Percentiles rank a stretch among this genome's conserved stretches.
phyloP scores from a whole-genome alignment of 805 yeast species.

The Wickerhamiella alocasiicola region DNA sequence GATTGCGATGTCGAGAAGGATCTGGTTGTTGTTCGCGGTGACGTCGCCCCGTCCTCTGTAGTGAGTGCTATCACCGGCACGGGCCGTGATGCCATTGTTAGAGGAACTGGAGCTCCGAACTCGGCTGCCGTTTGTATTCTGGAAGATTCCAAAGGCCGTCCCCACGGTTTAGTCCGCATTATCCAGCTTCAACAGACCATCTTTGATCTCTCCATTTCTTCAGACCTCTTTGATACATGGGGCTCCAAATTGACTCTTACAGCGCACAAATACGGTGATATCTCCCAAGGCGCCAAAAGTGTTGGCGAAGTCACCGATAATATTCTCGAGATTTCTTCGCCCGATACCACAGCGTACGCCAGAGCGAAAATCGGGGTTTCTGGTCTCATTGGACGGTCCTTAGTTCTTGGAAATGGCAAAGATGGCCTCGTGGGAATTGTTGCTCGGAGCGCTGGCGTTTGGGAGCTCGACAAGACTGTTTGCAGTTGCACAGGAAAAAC shows the following conservation, averaged over 20 bases:
- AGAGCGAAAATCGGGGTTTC: conserved; percentile 3
- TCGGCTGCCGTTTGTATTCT: conserved; percentile 85
- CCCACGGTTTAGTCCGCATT: conserved; percentile 77
- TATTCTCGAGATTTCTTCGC: conserved; percentile 21
- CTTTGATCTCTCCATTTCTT: conserved; percentile 63
- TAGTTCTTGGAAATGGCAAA: conserved; percentile 14
- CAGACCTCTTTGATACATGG: background rate
- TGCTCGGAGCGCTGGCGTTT: conserved; percentile 92
- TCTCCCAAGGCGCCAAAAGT: conserved; percentile 38
- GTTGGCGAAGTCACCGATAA: conserved; percentile 27
- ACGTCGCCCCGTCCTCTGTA: conserved; percentile 62
- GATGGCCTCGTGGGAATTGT: conserved; percentile 61
- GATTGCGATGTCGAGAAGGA: conserved; percentile 48
- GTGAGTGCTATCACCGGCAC: conserved; percentile 54
- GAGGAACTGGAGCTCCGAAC: conserved; percentile 82
- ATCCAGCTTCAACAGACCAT: conserved; percentile 52
- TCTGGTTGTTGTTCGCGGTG: conserved; percentile 55
- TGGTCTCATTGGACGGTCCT: conserved; percentile 19
- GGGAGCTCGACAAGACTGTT: conserved; percentile 90
- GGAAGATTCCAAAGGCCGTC: conserved; percentile 56
- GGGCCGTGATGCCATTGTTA: conserved; percentile 80
- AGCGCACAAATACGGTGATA: conserved; percentile 52
- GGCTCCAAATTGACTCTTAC: background rate
- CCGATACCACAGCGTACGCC: background rate
- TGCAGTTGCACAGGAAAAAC: conserved; percentile 94